A percentile compares a stretch with the other conserved stretches of the same genome.
phyloP scores from a whole-genome alignment of 768 basidiomycete species.

The Termitomyces titanicus region DNA sequence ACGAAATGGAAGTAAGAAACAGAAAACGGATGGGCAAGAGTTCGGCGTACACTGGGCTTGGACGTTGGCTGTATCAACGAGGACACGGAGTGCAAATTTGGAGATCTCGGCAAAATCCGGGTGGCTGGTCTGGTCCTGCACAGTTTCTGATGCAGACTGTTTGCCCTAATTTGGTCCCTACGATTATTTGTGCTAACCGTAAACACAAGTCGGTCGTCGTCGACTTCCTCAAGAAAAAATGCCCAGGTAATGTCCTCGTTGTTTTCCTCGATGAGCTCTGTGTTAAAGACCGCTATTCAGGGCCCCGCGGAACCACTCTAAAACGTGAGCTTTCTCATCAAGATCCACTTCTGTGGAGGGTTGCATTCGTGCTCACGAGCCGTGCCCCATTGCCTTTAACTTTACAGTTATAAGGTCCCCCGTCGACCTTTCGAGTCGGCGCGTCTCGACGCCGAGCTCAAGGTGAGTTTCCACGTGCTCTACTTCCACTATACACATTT shows the following conservation, averaged over 20 bases:
- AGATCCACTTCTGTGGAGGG: constrained; percentile 71
- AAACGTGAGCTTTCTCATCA: constrained; percentile 80
- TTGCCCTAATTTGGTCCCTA: constrained; percentile 32
- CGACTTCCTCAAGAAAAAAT: constrained; percentile 67
- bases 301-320: constrained; percentile 90
- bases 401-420: constrained; percentile 94
- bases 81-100: constrained; percentile 22
- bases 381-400: constrained; percentile 60
- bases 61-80: constrained; percentile 41
- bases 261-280: constrained; percentile 5
- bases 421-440: constrained; percentile 95
- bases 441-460: constrained; percentile 98
- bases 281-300: constrained; percentile 40
- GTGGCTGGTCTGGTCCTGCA: constrained; percentile 63
- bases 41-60: constrained; percentile 47
- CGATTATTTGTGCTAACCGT: constrained; percentile 19
- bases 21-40: constrained; percentile 12
- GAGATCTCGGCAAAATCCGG: constrained; percentile 50
- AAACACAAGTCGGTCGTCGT: constrained; percentile 28
- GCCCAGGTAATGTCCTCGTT: constrained; percentile 66
- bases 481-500: background rate
- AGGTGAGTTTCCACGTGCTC: constrained; percentile 49
- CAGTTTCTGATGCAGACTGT: constrained; percentile 49
- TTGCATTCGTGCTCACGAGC: constrained; percentile 64
- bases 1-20: constrained; percentile 17